These are phyloP conservation scores for Aspergillus piperis DNA, from an alignment of 2,329 filamentous ascomycete genomes.

Conservation along the genomic window DNA sequence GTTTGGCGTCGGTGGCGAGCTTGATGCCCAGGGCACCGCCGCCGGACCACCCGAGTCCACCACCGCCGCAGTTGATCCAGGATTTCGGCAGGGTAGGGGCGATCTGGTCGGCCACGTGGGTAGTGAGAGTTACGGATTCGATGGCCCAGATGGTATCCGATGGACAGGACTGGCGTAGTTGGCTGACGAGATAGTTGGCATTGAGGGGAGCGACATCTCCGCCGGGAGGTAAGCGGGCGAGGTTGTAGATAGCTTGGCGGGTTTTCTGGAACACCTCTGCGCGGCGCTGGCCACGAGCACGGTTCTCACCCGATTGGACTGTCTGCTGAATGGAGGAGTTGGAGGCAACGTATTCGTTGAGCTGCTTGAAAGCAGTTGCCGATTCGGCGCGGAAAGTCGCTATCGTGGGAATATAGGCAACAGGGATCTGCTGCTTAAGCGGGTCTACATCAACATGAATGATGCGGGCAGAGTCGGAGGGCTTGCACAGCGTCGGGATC, in stretches of 20 bases:
- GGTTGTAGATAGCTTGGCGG: conserved; percentile 60
- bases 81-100: conserved; percentile 67
- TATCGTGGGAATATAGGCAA: conserved; percentile 69
- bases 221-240: conserved; percentile 54
- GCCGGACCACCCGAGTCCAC: conserved; percentile 78
- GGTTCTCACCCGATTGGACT: conserved; percentile 44
- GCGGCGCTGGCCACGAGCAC: conserved; percentile 56
- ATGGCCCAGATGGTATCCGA: conserved; percentile 72
- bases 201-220: conserved; percentile 64
- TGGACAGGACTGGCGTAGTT: conserved; percentile 60
- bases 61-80: conserved; percentile 80
- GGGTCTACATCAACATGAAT: conserved; percentile 68
- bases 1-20: conserved; percentile 61
- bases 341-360: conserved; percentile 62
- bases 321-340: conserved; percentile 48
- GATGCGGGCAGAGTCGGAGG: conserved; percentile 58
- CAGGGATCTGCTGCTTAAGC: conserved; percentile 70
- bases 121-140: conserved; percentile 74
- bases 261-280: conserved; percentile 60
- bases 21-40: conserved; percentile 76
- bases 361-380: conserved; percentile 66
- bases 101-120: conserved; percentile 69
- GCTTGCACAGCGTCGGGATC: conserved; percentile 76
- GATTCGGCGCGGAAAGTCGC: conserved; percentile 68
- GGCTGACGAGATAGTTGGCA: conserved; percentile 58